phyloP scores from a whole-genome alignment of 2,329 filamentous ascomycete genomes.

The Ceratocystis alfenasii region DNA sequence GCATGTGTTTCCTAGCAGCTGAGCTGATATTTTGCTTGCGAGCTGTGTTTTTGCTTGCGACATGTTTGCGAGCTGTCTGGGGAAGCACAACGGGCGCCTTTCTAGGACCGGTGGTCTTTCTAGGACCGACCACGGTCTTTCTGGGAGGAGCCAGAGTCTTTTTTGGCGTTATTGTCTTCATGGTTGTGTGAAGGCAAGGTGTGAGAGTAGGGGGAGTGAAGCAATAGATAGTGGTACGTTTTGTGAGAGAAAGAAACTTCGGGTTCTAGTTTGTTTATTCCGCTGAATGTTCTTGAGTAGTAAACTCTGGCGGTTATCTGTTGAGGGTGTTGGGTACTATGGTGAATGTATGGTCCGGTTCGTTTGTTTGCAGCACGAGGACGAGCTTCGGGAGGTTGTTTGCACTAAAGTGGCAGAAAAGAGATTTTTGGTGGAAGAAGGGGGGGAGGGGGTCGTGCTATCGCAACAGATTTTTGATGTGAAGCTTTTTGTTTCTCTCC shows the following conservation, averaged over 20 bases:
- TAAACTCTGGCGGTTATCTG: background rate
- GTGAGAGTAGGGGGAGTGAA: background rate
- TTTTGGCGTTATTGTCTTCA: slow-evolving; percentile 16
- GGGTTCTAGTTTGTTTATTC: background rate
- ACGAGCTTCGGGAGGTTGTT: background rate
- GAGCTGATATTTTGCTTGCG: slow-evolving; percentile 14
- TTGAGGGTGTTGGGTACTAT: background rate
- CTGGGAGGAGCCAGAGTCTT: slow-evolving; percentile 6
- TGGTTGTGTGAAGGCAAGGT: background rate
- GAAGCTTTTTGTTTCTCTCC: background rate
- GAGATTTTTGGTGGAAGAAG: background rate
- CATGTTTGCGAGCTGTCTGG: slow-evolving; percentile 19
- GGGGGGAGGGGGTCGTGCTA: background rate
- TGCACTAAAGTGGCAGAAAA: background rate
- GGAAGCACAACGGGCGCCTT: slow-evolving; percentile 17
- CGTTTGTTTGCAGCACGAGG: background rate
- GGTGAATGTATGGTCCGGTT: background rate
- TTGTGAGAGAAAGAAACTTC: background rate
- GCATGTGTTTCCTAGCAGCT: slow-evolving; percentile 6
- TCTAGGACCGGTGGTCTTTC: slow-evolving; percentile 18
- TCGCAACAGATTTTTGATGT: background rate
- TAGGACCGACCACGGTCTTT: slow-evolving; percentile 9
- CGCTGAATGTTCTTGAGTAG: background rate
- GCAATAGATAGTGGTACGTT: background rate
- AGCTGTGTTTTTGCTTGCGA: slow-evolving; percentile 15